Base-by-base conservation (phyloP, 2,329 filamentous ascomycete species). In the Colletotrichum godetiae region DNA sequence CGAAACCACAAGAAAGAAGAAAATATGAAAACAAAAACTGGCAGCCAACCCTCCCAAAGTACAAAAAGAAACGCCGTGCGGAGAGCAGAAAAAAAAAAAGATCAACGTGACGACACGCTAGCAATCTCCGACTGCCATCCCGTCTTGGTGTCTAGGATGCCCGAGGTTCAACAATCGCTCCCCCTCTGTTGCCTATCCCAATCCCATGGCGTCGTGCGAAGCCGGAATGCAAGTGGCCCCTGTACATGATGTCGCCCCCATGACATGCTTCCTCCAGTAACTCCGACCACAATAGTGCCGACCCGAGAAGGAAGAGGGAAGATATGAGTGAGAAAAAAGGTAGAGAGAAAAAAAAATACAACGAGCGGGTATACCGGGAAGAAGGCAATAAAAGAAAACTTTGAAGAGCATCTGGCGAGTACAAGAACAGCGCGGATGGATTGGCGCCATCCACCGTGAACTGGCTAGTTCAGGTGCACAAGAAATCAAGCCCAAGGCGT, bases 401-500 rank as follows among this genome's bases (percentile, higher is more conserved):
- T 5, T 19, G 37, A 42, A 42, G 37, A 42, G 37, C 37, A 7
- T 42, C 24, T n/a, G 19, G 10, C 29, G 24, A 58, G 29, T 29
- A 58, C 24, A 29, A n/a, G 56, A 19, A 24, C 29, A n/a, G 19
- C n/a, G 10, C 33, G 33, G 29, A 35, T 24, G 42, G 42, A 49
- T 49, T n/a, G 42, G 8, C 19, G 42, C 35, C 33, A 6, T 6
- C n/a, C 24, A 7, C 27, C 42, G 8, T 22, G 42, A 49, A 49
- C 19, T 49, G 56, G 15, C n/a, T 15, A 15, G 75, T 80, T 82
- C 75, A 85, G 29, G 83, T 80, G 78, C 88, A 89, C 3, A 90
- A 82, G 76, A 91, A 91, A 79, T 91, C 88, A 46, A 91, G 83
- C 0, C 83, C 85, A 80, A 91, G 86, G 8, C 82, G 78, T 66